A percentile compares a stretch with the other conserved stretches of the same genome.
phyloP scores from a whole-genome alignment of 2,329 filamentous ascomycete genomes.

The Colletotrichum scovillei region DNA sequence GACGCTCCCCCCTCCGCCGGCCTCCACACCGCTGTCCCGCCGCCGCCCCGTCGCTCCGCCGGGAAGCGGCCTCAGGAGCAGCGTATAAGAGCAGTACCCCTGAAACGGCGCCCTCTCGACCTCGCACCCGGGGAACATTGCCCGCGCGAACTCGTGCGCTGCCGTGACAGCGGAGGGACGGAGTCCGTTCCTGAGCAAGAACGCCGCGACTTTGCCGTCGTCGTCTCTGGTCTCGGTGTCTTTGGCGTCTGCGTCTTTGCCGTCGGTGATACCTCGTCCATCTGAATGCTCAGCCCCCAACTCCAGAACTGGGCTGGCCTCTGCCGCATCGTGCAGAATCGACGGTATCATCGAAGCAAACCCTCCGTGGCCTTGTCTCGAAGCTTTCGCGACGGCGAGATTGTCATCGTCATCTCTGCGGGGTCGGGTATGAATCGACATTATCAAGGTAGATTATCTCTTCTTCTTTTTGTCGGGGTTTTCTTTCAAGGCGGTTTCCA shows the following conservation, averaged over 20 bases:
- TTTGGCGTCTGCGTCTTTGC: not conserved
- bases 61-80: constrained; percentile 48
- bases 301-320: rapidly evolving
- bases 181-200: constrained; percentile 11
- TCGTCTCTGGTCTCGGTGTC: not conserved
- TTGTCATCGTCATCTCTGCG: too few species aligned
- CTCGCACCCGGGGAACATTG: constrained; percentile 44
- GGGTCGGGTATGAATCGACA: not conserved
- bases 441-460: not conserved
- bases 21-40: constrained; percentile 14
- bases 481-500: not conserved
- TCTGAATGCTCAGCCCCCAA: not conserved
- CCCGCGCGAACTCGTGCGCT: constrained; percentile 44
- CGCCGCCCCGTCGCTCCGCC: constrained; percentile 22
- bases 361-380: too few species aligned
- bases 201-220: constrained; percentile 12
- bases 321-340: too few species aligned
- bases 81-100: constrained; percentile 65
- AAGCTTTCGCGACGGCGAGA: too few species aligned
- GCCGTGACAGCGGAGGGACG: not conserved
- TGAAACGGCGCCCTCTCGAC: constrained; percentile 52
- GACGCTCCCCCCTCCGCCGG: not conserved
- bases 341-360: too few species aligned
- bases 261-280: too few species aligned
- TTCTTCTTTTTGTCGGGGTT: not conserved